phyloP scores from a whole-genome alignment of 2,329 filamentous ascomycete genomes.

The Dactylellina haptotyla region DNA sequence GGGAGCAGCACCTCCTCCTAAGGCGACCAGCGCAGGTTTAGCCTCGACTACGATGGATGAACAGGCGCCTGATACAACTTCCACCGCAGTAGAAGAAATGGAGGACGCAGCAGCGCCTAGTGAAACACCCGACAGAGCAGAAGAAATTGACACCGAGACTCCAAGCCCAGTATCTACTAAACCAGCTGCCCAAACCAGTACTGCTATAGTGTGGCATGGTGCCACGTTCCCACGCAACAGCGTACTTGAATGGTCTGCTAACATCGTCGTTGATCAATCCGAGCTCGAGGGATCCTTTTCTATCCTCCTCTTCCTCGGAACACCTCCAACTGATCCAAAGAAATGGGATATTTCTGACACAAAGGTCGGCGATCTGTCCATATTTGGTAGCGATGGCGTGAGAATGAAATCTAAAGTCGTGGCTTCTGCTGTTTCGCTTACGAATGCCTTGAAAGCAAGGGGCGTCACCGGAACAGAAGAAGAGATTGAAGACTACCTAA shows the following conservation, averaged over 20 bases:
- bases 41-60: too few relatives aligned
- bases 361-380: constrained; percentile 7
- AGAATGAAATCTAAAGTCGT: not conserved
- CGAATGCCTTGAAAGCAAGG: not conserved
- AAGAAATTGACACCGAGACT: too few relatives aligned
- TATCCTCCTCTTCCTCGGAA: constrained; percentile 27
- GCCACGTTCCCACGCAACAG: not conserved
- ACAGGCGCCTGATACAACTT: not conserved
- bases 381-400: constrained; percentile 11
- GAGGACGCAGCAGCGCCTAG: not conserved
- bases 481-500: constrained; percentile 22
- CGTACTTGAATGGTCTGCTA: constrained; percentile 53
- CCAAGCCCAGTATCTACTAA: not conserved
- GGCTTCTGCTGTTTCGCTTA: constrained; percentile 13
- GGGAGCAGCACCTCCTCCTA: not conserved
- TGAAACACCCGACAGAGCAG: too few relatives aligned
- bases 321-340: not conserved
- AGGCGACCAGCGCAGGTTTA: too few relatives aligned
- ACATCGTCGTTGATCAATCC: constrained; percentile 53
- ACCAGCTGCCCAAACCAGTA: not conserved
- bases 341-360: constrained; percentile 7
- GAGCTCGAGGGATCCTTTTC: constrained; percentile 48
- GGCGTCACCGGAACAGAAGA: constrained; percentile 4
- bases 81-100: not conserved
- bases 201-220: not conserved